A percentile compares a stretch with the other conserved stretches of the same genome.
Evolutionary conservation across 2,329 filamentous ascomycete genomes (phyloP).

Genomic region (Hymenoscyphus linearis): DNA sequence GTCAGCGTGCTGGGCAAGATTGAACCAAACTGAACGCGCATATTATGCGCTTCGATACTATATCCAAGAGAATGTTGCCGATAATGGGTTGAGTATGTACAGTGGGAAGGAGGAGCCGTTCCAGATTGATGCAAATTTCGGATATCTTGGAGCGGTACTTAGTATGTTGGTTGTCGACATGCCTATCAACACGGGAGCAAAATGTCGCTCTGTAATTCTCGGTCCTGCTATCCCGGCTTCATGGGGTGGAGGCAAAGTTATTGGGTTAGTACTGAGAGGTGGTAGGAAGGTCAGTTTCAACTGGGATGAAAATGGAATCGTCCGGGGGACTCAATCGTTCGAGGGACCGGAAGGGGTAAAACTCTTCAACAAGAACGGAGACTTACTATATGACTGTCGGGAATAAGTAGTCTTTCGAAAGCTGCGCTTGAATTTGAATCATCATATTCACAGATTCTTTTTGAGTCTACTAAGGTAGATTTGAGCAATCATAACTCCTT

Average conservation of each 20-base stretch:
- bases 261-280: slow-evolving; percentile 40
- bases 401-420: neutral
- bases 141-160: slow-evolving; percentile 43
- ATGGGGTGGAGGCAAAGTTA: slow-evolving; percentile 42
- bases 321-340: neutral
- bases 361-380: neutral
- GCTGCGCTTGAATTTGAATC: too few relatives aligned
- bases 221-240: slow-evolving; percentile 42
- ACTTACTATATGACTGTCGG: neutral
- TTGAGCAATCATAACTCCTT: too few relatives aligned
- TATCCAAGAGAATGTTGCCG: slow-evolving; percentile 44
- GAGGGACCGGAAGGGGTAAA: neutral
- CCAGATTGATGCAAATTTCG: slow-evolving; percentile 57
- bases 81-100: slow-evolving; percentile 49
- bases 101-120: slow-evolving; percentile 41
- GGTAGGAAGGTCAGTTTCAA: slow-evolving; percentile 40
- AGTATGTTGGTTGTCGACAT: slow-evolving; percentile 49
- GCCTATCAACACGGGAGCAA: slow-evolving; percentile 23
- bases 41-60: slow-evolving; percentile 45
- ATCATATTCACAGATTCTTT: too few relatives aligned
- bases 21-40: slow-evolving; percentile 46
- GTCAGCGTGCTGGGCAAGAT: slow-evolving; percentile 48
- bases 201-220: slow-evolving; percentile 34
- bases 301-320: slow-evolving; percentile 35
- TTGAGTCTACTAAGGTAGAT: too few relatives aligned